Base-by-base conservation (phyloP, 2,329 filamentous ascomycete species). In the Xylaria multiplex region DNA sequence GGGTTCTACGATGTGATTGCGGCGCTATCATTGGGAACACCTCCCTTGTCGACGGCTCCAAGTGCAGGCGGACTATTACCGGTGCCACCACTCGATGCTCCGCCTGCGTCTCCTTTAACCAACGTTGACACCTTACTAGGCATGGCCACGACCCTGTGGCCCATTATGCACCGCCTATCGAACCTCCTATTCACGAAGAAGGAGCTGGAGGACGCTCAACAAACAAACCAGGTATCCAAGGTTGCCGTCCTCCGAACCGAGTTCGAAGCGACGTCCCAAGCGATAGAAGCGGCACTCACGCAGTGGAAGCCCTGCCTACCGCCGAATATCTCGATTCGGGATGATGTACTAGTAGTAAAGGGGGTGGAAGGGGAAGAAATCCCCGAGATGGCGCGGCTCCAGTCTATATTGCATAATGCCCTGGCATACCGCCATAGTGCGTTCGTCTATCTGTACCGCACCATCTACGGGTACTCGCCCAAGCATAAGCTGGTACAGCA, bases 1-100 rank as follows among this genome's bases (percentile, higher is more conserved):
- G 83, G 85, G 6, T 90, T 89, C 71, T 89, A 90, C 76, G 87
- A 90, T 73, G 87, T 90, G 24, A 89, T 89, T 62, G 84, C 87
- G 6, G 87, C 88, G 1, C 78, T 90, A 35, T 90, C 87, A 0
- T 82, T 89, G 57, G 86, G 86, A 61, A 87, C 85, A 13, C 80
- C 85, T 4, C 86, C 87, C 1, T 79, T 88, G 13, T 85, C 85
- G 1, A 81, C 79, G 13, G 80, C 83, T 2, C 82, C 84, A 2
- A 81, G 82, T 13, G 79, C 81, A 5, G 81, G 81, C 16, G 80
- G 82, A 27, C 78, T 85, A 2, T 74, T 82, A 2, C 82, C 83
- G 1, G 79, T 85, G 45, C 80, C 84, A 16, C 80, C 82, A 2
- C 73, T 82, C n/a, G 79, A 84, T 62, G 79, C 82, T 2, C 77